Percentiles rank a stretch among this genome's conserved stretches.
Evolutionary conservation across 2,329 filamentous ascomycete genomes (phyloP).

Genomic region (Aureobasidium sp.): DNA sequence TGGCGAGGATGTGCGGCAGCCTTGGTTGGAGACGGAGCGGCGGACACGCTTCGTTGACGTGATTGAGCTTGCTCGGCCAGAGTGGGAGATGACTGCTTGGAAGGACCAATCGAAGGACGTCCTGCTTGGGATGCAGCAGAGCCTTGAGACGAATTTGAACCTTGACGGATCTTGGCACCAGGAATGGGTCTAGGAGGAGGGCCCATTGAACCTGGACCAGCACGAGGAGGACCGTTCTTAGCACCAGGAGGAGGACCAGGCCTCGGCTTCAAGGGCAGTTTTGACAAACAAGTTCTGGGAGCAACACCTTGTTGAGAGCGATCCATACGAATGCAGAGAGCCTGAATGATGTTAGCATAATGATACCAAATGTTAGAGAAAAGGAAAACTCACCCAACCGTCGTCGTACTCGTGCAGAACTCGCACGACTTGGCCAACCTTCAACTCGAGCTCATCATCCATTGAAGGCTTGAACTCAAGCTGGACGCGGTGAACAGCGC

Average conservation of each 20-base stretch:
- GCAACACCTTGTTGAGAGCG: slow-evolving; percentile 87
- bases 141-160: background rate
- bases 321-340: slow-evolving; percentile 84
- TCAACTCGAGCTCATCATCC: slow-evolving; percentile 81
- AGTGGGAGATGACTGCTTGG: slow-evolving; percentile 5
- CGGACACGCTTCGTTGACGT: slow-evolving; percentile 12
- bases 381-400: slow-evolving; percentile 68
- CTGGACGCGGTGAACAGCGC: slow-evolving; percentile 81
- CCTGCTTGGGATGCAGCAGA: background rate
- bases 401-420: slow-evolving; percentile 95
- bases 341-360: slow-evolving; percentile 42
- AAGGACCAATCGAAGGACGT: background rate
- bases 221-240: slow-evolving; percentile 16
- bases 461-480: slow-evolving; percentile 90
- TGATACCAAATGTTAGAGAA: background rate
- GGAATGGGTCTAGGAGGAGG: slow-evolving; percentile 14
- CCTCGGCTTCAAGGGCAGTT: slow-evolving; percentile 82
- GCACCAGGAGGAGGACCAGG: slow-evolving; percentile 45
- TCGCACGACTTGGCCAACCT: slow-evolving; percentile 73
- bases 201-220: slow-evolving; percentile 23
- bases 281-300: slow-evolving; percentile 86
- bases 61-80: background rate
- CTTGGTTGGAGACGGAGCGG: background rate
- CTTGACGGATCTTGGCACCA: slow-evolving; percentile 10
- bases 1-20: background rate